Evolutionary conservation across 2,329 filamentous ascomycete genomes (phyloP), one percentile per base, ranked within the genome.

Genomic region (Juglanconis oblonga): DNA sequence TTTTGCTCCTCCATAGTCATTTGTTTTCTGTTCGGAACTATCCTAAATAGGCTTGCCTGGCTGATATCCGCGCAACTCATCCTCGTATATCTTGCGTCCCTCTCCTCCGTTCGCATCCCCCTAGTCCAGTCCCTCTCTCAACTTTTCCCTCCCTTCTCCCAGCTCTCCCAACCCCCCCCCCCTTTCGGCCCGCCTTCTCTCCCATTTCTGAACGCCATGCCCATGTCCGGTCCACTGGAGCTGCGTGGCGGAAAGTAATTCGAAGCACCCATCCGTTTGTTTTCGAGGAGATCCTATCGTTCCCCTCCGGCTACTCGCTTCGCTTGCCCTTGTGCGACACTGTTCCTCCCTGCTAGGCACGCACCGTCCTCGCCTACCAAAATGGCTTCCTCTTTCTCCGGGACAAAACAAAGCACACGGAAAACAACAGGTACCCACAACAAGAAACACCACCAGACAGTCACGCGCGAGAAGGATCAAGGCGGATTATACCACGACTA

Each of bases 251-350:
- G 31, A 31, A 45, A 33, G 29, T 35, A 29, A 52, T 47, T 44
- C 29, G 47, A 48, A 51, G 38, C 32, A 55, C 42, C 14, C 40
- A 40, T 51, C 45, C 38, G 35, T 17, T 47, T 24, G 53, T 17
- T 51, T 3, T 42, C 24, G 29, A 35, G 32, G 35, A 36, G 31
- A 32, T 45, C 33, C 47, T 38, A 55, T 24, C 51, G 52, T 35
- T 32, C n/a, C 29, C 35, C 3, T n/a, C 14, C 17, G 49, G 14
- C 57, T 24, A 42, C 40, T 53, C 29, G 58, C 49, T 48, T 49
- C 48, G 29, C 49, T n/a, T 33, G 24, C 14, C 49, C 42, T 55
- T 47, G 40, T 59, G 24, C 56, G 44, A 59, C 59, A 40, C 49
- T 36, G 38, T 50, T 48, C 42, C 42, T 54, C 3, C 17, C 55